Percentiles rank a stretch among this genome's conserved stretches.
phyloP scores from a whole-genome alignment of 306 rosid genomes.

The Citrullus mucosospermus region DNA sequence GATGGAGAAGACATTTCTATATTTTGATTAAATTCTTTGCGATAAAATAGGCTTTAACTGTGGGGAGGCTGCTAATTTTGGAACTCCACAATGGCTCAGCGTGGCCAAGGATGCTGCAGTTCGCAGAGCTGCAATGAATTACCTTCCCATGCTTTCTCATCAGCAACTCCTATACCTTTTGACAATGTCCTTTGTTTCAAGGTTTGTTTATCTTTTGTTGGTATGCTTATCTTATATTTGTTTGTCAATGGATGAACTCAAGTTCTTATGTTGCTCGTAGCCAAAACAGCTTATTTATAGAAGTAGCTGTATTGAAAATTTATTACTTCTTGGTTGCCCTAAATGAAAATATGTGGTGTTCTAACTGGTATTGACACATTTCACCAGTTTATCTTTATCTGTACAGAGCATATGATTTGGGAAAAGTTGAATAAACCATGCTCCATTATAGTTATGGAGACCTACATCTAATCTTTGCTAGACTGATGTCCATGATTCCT shows the following conservation, averaged over 20 bases:
- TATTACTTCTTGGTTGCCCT: not conserved
- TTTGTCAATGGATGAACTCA: not conserved
- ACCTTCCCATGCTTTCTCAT: slow-evolving; percentile 99
- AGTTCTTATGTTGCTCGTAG: not conserved
- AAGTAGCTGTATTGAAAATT: not conserved
- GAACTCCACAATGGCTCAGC: slow-evolving; percentile 90
- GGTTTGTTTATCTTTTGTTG: slow-evolving; percentile 30
- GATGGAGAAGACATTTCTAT: not conserved
- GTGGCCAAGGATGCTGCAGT: slow-evolving; percentile 98
- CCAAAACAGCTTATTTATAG: not conserved
- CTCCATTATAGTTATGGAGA: not conserved
- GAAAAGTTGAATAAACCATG: not conserved
- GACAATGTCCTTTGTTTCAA: slow-evolving; percentile 89
- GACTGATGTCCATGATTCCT: not conserved
- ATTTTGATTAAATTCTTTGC: not conserved
- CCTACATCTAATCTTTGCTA: not conserved
- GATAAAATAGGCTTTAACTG: slow-evolving; percentile 67
- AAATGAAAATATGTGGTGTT: not conserved
- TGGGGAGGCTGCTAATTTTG: slow-evolving; percentile 99
- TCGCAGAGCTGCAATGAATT: slow-evolving; percentile 97
- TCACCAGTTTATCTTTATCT: not conserved
- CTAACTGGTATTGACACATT: not conserved
- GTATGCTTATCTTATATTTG: slow-evolving; percentile 2
- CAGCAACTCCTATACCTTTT: slow-evolving; percentile 92
- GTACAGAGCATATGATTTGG: not conserved